Evolutionary conservation across 768 basidiomycete genomes (phyloP).

Genomic region (Naganishia randhawae): DNA sequence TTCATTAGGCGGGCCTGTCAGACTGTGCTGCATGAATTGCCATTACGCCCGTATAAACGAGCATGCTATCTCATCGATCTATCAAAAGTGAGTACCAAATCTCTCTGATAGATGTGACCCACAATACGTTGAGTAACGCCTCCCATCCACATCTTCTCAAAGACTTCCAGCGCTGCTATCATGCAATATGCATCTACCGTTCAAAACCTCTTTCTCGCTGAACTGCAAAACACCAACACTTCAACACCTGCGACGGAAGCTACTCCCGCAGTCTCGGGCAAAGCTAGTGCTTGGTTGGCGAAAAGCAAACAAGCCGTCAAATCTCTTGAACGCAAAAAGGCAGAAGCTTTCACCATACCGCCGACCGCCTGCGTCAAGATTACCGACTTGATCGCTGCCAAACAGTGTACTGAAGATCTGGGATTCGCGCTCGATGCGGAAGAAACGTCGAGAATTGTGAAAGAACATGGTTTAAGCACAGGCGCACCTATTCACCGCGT

Average conservation of each 20-base stretch:
- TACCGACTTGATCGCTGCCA: slow-evolving; percentile 45
- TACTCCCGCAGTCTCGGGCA: slow-evolving; percentile 35
- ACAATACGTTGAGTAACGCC: neutral
- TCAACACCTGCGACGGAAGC: slow-evolving; percentile 30
- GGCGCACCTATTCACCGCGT: neutral
- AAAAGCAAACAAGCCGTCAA: slow-evolving; percentile 50
- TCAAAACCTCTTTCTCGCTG: slow-evolving; percentile 43
- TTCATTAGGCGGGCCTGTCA: slow-evolving; percentile 42
- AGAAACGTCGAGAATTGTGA: slow-evolving; percentile 44
- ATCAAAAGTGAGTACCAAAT: slow-evolving; percentile 39
- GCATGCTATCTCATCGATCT: slow-evolving; percentile 48
- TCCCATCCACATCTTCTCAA: neutral
- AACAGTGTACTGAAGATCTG: slow-evolving; percentile 43
- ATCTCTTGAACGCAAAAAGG: slow-evolving; percentile 43
- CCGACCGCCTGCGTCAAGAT: slow-evolving; percentile 48
- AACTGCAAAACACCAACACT: slow-evolving; percentile 37
- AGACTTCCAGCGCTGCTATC: slow-evolving; percentile 46
- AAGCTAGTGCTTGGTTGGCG: slow-evolving; percentile 49
- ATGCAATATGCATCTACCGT: slow-evolving; percentile 46
- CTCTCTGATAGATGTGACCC: neutral
- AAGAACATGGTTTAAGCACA: slow-evolving; percentile 32
- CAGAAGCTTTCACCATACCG: slow-evolving; percentile 44
- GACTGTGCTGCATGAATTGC: slow-evolving; percentile 44
- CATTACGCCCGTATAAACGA: slow-evolving; percentile 46
- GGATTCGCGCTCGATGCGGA: slow-evolving; percentile 46